phyloP scores from a whole-genome alignment of 495 filamentous ascomycete species.

The Bombardia bombarda region DNA sequence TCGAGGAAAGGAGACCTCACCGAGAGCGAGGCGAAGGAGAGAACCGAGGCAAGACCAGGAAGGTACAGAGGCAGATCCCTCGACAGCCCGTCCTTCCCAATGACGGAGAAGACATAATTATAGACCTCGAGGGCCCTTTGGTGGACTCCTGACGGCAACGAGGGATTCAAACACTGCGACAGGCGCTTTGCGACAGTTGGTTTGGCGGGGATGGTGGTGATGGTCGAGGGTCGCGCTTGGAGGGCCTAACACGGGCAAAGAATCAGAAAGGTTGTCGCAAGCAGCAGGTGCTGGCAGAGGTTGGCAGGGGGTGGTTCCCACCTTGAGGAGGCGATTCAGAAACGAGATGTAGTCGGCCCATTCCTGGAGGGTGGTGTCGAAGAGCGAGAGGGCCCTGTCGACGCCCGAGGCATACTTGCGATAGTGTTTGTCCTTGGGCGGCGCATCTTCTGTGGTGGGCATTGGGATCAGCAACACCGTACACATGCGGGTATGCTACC shows the following conservation, averaged over 20 bases:
- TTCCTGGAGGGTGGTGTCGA: slow-evolving; percentile 90
- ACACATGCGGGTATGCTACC: no score
- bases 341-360: slow-evolving; percentile 99
- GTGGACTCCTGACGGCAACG: slow-evolving; percentile 93
- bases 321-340: slow-evolving; percentile 84
- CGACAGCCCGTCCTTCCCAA: slow-evolving; percentile 67
- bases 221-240: slow-evolving; percentile 70
- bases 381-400: slow-evolving; percentile 79
- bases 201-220: slow-evolving; percentile 73
- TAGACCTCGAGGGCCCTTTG: slow-evolving; percentile 97
- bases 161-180: slow-evolving; percentile 90
- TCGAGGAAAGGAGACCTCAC: slow-evolving; percentile 77
- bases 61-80: slow-evolving; percentile 80
- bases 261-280: slow-evolving; percentile 8
- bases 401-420: slow-evolving; percentile 85
- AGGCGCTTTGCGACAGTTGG: slow-evolving; percentile 78
- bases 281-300: not conserved
- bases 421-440: slow-evolving; percentile 82
- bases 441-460: slow-evolving; percentile 44
- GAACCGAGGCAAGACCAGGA: slow-evolving; percentile 75
- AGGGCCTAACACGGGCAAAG: slow-evolving; percentile 54
- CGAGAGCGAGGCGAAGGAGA: slow-evolving; percentile 89
- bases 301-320: slow-evolving; percentile 29
- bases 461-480: not conserved
- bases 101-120: slow-evolving; percentile 70